Evolutionary conservation across 2,329 filamentous ascomycete genomes (phyloP), one percentile per base, ranked within the genome.

Genomic region (Alternaria alternata): DNA sequence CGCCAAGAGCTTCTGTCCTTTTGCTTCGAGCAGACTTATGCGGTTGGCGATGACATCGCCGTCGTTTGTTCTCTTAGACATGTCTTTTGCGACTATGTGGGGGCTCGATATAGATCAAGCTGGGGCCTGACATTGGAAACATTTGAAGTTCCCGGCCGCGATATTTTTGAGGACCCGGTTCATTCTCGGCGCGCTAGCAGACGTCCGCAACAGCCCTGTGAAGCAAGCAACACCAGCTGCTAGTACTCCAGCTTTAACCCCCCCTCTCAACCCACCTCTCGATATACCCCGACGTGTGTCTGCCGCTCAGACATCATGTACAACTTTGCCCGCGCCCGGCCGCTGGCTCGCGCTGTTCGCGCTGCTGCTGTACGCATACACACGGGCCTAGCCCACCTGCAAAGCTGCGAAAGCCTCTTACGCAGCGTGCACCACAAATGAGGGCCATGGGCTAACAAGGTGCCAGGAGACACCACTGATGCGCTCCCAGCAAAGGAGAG

Each of bases 281-380:
- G 42, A 48, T 59, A 63, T 59, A 53, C 48, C 55, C 51, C 56
- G 54, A 66, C 63, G 64, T 66, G 70, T 71, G 70, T 74, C 71
- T 71, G 55, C 60, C 49, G 65, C 57, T 64, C 74, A 78, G 74
- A 73, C 81, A 87, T 75, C 75, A 97, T 97, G 93, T 96, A 93
- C 86, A 95, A 90, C 83, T 84, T 96, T 80, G 90, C 90, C 80
- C 90, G 93, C 84, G 73, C 71, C 69, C 88, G 91, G 82, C 90
- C 91, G 80, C 84, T 94, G 83, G 88, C 91, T 80, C 89, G 91
- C 83, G 91, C 91, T 81, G 81, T 96, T 80, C 89, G 89, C 82
- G 88, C 90, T 79, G 87, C 88, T 81, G 90, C 89, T 85, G 93
- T 94, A 83, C 80, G 86, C 81, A 39, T 51, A 59, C 55, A 39